phyloP scores from a whole-genome alignment of 441 rosid genomes.

The Lagerstroemia fauriei region DNA sequence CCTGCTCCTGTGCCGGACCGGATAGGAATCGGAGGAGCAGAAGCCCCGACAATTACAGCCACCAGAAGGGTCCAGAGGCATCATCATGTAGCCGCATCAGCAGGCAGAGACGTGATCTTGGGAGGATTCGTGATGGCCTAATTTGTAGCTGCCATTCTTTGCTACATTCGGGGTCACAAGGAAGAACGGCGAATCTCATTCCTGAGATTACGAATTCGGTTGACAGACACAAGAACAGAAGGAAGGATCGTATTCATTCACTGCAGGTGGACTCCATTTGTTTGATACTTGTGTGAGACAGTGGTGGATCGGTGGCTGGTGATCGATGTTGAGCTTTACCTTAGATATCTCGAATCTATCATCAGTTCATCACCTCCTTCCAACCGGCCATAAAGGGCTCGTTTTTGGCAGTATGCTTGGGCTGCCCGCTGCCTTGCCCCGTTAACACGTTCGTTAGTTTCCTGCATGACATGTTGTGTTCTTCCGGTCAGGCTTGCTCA shows the following conservation, averaged over 20 bases:
- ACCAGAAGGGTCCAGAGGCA: conserved; percentile 32
- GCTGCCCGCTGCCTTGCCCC: not conserved
- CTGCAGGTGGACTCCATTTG: not conserved
- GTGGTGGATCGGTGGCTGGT: too few species aligned
- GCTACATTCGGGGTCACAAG: conserved; percentile 40
- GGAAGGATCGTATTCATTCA: not conserved
- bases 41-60: conserved; percentile 7
- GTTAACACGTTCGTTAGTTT: too few species aligned
- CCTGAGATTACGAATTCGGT: not conserved
- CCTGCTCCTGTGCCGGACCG: conserved; percentile 28
- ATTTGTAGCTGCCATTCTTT: conserved; percentile 33
- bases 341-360: not conserved
- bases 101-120: conserved; percentile 39
- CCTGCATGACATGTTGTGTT: not conserved
- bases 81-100: not conserved
- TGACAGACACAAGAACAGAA: not conserved
- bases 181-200: conserved; percentile 11
- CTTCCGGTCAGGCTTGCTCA: not conserved
- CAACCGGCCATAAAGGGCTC: not conserved
- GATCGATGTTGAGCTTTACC: too few species aligned
- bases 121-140: conserved; percentile 40
- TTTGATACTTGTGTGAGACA: too few species aligned
- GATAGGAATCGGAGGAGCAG: not conserved
- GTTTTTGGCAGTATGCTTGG: not conserved
- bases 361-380: not conserved